Base-by-base conservation (phyloP, 306 rosid genomes). In the Elaeagnus macrophylla region DNA sequence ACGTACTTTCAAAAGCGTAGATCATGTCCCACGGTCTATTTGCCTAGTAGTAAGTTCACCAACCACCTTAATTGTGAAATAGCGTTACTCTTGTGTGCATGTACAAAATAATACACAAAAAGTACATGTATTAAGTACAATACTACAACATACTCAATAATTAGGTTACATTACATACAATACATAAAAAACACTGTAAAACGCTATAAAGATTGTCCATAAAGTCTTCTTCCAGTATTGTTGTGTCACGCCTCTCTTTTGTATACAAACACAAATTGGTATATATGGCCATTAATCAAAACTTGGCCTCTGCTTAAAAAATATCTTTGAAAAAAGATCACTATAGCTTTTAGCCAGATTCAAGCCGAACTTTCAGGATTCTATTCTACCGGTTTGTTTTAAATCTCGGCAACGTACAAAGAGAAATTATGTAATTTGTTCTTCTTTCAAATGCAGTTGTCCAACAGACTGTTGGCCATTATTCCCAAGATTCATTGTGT, bases 371-470 rank as follows among this genome's bases (percentile, higher is more conserved):
- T 67, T 43, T 56, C 54, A 39, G 37, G 48, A 43, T 43, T 35
- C 20, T 12, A 15, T 48, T 52, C 57, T 48, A 53, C 61, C 39
- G n/a, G 65, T 46, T 56, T 41, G 39, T 46, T 12, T 67, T 18
- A 13, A 11, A n/a, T 51, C 48, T 60, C 46, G n/a, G n/a, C 56
- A 57, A 25, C 32, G 32, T 25, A 49, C 25, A 37, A 6, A 35
- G 53, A 41, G 48, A 75, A 47, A 48, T 68, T 80, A 82, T 25
- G 82, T 70, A 56, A 75, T 71, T 56, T 78, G 86, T 56, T 89
- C 89, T 76, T 84, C 86, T 75, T 89, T 89, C 40, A 89, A 65
- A 66, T 71, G 72, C 38, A 82, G 73, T 13, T 76, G 72, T 4
- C 83, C 86, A 19, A 78, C 68, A 8, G 72, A 77, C 61, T 73